Evolutionary conservation across 768 basidiomycete genomes (phyloP).

Genomic region (Lactarius akahatsu): DNA sequence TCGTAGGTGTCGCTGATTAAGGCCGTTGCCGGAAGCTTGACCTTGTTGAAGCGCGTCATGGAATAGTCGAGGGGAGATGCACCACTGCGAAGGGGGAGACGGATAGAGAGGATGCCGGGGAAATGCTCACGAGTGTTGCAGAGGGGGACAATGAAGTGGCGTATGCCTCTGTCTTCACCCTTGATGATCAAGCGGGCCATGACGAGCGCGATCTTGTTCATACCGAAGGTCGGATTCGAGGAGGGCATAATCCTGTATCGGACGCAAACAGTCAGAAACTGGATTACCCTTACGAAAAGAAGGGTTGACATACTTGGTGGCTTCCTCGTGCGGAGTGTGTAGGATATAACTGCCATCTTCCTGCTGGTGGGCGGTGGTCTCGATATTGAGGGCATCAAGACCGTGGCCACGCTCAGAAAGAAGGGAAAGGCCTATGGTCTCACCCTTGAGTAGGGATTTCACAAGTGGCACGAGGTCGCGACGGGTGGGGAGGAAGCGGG

Average conservation of each 20-base stretch:
- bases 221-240: slow-evolving; percentile 50
- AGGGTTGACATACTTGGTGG: slow-evolving; percentile 48
- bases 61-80: slow-evolving; percentile 56
- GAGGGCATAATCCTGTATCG: slow-evolving; percentile 56
- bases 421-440: slow-evolving; percentile 39
- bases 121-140: slow-evolving; percentile 55
- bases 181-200: slow-evolving; percentile 58
- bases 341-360: slow-evolving; percentile 48
- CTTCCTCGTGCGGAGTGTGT: slow-evolving; percentile 56
- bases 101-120: slow-evolving; percentile 49
- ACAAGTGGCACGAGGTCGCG: slow-evolving; percentile 52
- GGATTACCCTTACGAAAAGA: neutral
- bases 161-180: slow-evolving; percentile 48
- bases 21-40: slow-evolving; percentile 50
- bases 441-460: slow-evolving; percentile 49
- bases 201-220: slow-evolving; percentile 55
- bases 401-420: slow-evolving; percentile 53
- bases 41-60: slow-evolving; percentile 54
- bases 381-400: slow-evolving; percentile 56
- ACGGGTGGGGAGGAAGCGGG: slow-evolving; percentile 47
- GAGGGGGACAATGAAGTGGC: slow-evolving; percentile 56
- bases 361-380: slow-evolving; percentile 57
- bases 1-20: slow-evolving; percentile 42
- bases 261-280: slow-evolving; percentile 10
- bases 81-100: slow-evolving; percentile 52